Base-by-base conservation (phyloP, 1,284 basidiomycete genomes). In the Rhodofomes roseus region DNA sequence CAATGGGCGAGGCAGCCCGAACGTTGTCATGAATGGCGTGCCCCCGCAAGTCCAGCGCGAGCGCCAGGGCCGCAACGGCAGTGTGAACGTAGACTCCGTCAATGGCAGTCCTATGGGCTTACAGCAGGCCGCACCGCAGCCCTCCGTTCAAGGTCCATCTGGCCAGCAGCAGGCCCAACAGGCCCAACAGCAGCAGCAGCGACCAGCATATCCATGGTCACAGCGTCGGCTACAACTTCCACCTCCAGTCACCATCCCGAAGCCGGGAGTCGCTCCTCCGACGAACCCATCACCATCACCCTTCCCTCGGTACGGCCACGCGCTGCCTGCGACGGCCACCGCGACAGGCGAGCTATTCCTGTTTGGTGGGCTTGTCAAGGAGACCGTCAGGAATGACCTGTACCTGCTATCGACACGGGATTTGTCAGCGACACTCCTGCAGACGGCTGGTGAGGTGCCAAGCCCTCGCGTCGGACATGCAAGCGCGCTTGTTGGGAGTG, bases 241-340 rank as follows among this genome's bases (percentile, higher is more conserved):
- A 1, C 84, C 90, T 9, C 88, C 89, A 0, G 75, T 84, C 18
- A 73, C 84, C 22, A 76, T 89, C 56, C 79, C 80, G 51, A 89
- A 86, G 66, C 83, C 86, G 16, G 84, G 83, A 50, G 74, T 82
- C 57, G 79, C 77, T 2, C 80, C 83, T 36, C 82, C 85, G 6
- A 81, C 82, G 1, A 77, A 81, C 2, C 84, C 87, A 4, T 90
- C 89, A 0, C 88, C 89, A 0, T 86, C 87, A 23, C 97, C 97
- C 0, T 99, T 99, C 75, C 97, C 97, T 16, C 89, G 97, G 57
- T 99, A 99, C 71, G 97, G 97, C 12, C 94, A 98, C 70, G 92
- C 96, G 2, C 85, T 98, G n/a, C 96, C 97, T 23, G 85, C 93
- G 14, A 86, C 85, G 50, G 86, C 93, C 1, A 91, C 90, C 12